Conservation (phyloP, 108 stramenopile genomes). For the Cylindrotheca fusiformis region DNA sequence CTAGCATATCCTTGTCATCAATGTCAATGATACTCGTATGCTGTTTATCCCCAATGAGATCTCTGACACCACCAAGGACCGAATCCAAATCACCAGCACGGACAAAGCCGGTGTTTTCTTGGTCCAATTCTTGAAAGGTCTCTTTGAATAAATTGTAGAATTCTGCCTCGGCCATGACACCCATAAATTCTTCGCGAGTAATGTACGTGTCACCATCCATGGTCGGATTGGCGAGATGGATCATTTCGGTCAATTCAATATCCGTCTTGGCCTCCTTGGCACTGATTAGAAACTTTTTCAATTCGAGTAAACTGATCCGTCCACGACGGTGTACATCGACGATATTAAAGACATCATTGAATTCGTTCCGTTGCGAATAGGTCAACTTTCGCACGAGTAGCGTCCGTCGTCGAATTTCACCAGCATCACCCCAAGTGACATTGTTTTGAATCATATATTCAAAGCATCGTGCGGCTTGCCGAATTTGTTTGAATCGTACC, state of each 20-base stretch:
- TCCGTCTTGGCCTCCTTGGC: slow-evolving; percentile 43
- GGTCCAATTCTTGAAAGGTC: slow-evolving; percentile 62
- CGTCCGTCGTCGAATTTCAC: slow-evolving; percentile 49
- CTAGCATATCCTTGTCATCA: slow-evolving; percentile 66
- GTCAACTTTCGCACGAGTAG: slow-evolving; percentile 61
- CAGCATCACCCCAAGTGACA: slow-evolving; percentile 58
- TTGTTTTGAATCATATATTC: slow-evolving; percentile 60
- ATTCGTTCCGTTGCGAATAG: slow-evolving; percentile 50
- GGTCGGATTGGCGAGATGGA: slow-evolving; percentile 27
- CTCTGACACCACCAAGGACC: slow-evolving; percentile 60
- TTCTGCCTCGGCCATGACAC: slow-evolving; percentile 78
- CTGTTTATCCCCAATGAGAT: slow-evolving; percentile 61
- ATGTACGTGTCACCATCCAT: slow-evolving; percentile 34
- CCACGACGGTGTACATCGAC: slow-evolving; percentile 50
- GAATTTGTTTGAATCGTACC: slow-evolving; percentile 67
- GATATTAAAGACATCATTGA: slow-evolving; percentile 51
- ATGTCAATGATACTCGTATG: slow-evolving; percentile 65
- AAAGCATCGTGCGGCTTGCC: slow-evolving; percentile 65
- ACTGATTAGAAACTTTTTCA: slow-evolving; percentile 54
- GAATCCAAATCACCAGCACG: slow-evolving; percentile 62
- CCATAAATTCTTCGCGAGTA: slow-evolving; percentile 59
- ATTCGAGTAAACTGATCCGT: slow-evolving; percentile 44
- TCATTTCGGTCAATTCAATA: slow-evolving; percentile 49
- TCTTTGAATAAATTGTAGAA: slow-evolving; percentile 72
- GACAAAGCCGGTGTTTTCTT: slow-evolving; percentile 55